Base-by-base conservation (phyloP, 2,329 filamentous ascomycete species). In the Colletotrichum shisoi region DNA sequence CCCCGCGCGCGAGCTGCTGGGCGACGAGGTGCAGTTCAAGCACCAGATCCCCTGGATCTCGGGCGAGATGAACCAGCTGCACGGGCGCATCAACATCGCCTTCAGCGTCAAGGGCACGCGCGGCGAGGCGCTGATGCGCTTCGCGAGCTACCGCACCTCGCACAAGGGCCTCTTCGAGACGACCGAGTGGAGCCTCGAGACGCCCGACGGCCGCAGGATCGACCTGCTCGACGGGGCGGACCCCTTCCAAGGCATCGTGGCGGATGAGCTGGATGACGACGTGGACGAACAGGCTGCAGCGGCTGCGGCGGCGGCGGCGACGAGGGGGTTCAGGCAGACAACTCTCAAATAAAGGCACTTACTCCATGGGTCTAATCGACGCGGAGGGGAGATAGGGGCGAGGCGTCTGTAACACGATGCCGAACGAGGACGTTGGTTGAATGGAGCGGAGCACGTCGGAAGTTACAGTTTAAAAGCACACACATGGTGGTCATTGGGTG, bases 41-140 rank as follows among this genome's bases (percentile, higher is more conserved):
- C 84, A 87, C 75, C 86, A 90, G 78, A 91, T 94, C 75, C 92
- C 92, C 51, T 94, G 91, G 91, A 94, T 95, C 74, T 83, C 85
- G 73, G 92, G 92, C 69, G 89, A 93, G 81, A 91, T 99, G 85
- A 96, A 97, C 80, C 94, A 97, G 83, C 80, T 98, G 77, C 93
- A 94, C 79, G 95, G 95, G 27, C 84, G 88, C 73, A 97, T 99
- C 77, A 85, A 98, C 82, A 92, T 99, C 67, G 82, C 81, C 63
- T 98, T 97, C 78, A 85, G 87, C 80, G 95, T 99, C 34, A 92
- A 91, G 80, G 95, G 95, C 46, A 92, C 88, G 37, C 88, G 84
- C 76, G 82, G 80, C 65, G 81, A 83, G 71, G 95, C 89, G 8
- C 84, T 88, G 75, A 95, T 97, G 86, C 86, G 87, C 74, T 96